Percentiles rank a stretch among this genome's conserved stretches.
phyloP scores from a whole-genome alignment of 768 basidiomycete genomes.

The Neoboletus brunneissimus region DNA sequence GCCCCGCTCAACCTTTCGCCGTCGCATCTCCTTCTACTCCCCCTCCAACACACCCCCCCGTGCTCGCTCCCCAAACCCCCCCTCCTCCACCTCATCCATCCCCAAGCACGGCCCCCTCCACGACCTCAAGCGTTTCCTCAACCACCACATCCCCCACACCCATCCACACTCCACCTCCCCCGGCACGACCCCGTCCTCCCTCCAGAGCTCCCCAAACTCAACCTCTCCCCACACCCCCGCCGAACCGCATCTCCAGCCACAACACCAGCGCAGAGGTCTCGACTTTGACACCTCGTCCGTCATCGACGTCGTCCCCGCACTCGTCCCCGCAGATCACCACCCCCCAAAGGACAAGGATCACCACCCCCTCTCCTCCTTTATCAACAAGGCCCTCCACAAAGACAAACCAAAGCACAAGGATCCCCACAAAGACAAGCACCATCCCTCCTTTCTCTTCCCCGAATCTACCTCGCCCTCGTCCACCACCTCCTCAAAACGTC shows the following conservation, averaged over 20 bases:
- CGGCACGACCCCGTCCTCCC: constrained; percentile 26
- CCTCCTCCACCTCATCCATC: constrained; percentile 13
- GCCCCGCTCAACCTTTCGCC: constrained; percentile 29
- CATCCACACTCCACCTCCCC: constrained; percentile 25
- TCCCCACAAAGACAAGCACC: constrained; percentile 8
- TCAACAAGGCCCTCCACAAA: constrained; percentile 35
- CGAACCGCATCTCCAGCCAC: constrained; percentile 34
- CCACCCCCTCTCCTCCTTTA: constrained; percentile 32
- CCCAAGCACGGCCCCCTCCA: constrained; percentile 69
- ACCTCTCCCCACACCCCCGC: constrained; percentile 27
- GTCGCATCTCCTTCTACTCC: constrained; percentile 29
- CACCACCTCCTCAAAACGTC: constrained; percentile 23
- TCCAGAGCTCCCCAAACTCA: constrained; percentile 26
- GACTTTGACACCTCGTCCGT: constrained; percentile 37
- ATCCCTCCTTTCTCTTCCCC: neutral
- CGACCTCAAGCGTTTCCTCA: constrained; percentile 93
- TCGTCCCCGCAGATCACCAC: constrained; percentile 17
- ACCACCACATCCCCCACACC: constrained; percentile 68
- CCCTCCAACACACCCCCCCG: constrained; percentile 2
- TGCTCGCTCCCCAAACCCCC: neutral
- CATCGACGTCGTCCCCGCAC: constrained; percentile 31
- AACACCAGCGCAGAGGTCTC: constrained; percentile 34
- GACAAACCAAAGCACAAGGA: constrained; percentile 24
- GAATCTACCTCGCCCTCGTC: constrained; percentile 37
- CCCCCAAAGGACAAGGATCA: constrained; percentile 26